Conservation (phyloP, 192 early-diverging fungal genomes). For the Neocallimastix lanati region DNA sequence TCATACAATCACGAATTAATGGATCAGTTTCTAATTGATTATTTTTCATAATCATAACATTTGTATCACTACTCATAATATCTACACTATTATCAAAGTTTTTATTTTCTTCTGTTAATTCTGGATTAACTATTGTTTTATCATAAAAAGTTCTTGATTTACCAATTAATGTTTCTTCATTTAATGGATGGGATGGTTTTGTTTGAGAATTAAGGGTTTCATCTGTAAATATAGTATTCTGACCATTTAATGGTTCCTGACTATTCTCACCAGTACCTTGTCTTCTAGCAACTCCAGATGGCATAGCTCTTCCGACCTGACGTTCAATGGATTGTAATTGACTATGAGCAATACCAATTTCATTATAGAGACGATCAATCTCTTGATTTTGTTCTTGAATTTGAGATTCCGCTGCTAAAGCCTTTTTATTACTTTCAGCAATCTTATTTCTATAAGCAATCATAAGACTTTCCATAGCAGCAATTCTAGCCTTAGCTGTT, state of each 20-base stretch:
- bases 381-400: not conserved
- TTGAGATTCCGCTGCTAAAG: not conserved
- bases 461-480: not conserved
- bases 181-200: not conserved
- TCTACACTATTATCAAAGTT: not conserved
- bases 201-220: not conserved
- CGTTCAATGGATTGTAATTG: not conserved
- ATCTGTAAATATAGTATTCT: not conserved
- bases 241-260: not conserved
- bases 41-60: not conserved
- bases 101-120: not conserved
- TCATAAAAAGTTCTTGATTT: not conserved
- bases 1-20: not conserved
- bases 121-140: not conserved
- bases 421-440: not conserved
- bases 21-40: not conserved
- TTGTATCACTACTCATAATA: not conserved
- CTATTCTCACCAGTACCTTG: not conserved
- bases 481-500: not conserved
- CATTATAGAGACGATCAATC: not conserved
- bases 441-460: not conserved
- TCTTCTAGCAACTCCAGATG: not conserved
- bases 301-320: not conserved
- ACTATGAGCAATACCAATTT: not conserved
- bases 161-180: not conserved